A percentile compares a stretch with the other conserved stretches of the same genome.
Evolutionary conservation across 495 filamentous ascomycete species (phyloP).

Genomic region (Tuber calosporum): DNA sequence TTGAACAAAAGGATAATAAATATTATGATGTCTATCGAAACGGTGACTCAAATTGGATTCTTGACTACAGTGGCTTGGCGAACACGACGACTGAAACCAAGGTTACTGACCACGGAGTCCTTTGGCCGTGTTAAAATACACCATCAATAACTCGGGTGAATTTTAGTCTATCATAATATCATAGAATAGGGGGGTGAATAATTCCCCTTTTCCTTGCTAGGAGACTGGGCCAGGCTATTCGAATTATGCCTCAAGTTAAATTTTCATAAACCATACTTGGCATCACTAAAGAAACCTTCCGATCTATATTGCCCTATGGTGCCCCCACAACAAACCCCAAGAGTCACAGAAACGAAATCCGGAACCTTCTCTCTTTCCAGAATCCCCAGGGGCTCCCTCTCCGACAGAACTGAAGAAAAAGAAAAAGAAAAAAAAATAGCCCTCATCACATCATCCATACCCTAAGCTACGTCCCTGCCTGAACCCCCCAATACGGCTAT

Average conservation of each 20-base stretch:
- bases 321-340: neutral
- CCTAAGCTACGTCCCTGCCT: too few species aligned
- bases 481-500: too few species aligned
- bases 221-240: neutral
- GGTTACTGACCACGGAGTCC: neutral
- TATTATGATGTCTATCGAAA: neutral
- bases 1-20: neutral
- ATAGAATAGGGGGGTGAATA: neutral
- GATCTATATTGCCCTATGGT: neutral
- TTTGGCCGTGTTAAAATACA: neutral
- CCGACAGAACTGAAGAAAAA: neutral
- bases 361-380: neutral
- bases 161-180: too few species aligned
- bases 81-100: neutral
- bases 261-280: neutral
- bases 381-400: neutral
- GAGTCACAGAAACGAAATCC: neutral
- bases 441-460: too few species aligned
- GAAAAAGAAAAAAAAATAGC: too few species aligned
- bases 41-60: neutral
- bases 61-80: neutral
- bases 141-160: neutral
- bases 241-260: neutral
- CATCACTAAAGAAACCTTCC: neutral
- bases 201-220: neutral